Evolutionary conservation across 2,329 filamentous ascomycete species (phyloP), one percentile per base, ranked within the genome.

Genomic region (Herpomyces periplanetae): DNA sequence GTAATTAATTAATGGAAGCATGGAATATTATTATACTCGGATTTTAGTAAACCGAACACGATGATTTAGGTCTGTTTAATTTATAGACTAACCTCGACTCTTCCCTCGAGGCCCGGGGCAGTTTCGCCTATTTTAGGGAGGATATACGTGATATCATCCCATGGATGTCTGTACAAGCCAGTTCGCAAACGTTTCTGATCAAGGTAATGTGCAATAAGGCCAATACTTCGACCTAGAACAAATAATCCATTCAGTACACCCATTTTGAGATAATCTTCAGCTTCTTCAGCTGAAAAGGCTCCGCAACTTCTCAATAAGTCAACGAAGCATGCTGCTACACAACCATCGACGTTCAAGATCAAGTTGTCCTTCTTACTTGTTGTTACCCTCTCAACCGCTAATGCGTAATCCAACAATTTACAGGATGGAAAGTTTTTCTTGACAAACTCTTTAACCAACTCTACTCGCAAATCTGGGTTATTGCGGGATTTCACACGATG

Each of bases 311-410:
- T 68, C 45, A 96, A 51, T 27, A 96, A 51, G 37, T 96, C 80
- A 28, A 96, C 73, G 38, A 96, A 96, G 62, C 73, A 88, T 40
- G 96, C 80, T 30, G 80, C 80, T 36, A 96, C 65, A 42, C 69
- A 87, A 34, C 80, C 80, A 38, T 91, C 80, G 24, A 96, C 80
- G 52, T 96, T 96, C 35, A 96, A 61, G 34, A 96, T 96, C 31
- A 96, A 58, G 54, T 91, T 96, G 49, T 96, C 80, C 57, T 96
- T 96, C 66, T 96, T 96, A 28, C 71, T 88, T 19, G 80, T 96
- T 21, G 80, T 96, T 28, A 96, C 80, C 5, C 65, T 66, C 57
- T 96, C 80, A 30, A 96, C 80, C 17, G 80, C 80, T 36, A 96
- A 58, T 30, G 80, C 80, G 42, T 88, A 96, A 49, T 96, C 80